These are phyloP conservation scores for Coemansia erecta DNA, from an alignment of 192 early-diverging fungal species.

Conservation along the genomic window DNA sequence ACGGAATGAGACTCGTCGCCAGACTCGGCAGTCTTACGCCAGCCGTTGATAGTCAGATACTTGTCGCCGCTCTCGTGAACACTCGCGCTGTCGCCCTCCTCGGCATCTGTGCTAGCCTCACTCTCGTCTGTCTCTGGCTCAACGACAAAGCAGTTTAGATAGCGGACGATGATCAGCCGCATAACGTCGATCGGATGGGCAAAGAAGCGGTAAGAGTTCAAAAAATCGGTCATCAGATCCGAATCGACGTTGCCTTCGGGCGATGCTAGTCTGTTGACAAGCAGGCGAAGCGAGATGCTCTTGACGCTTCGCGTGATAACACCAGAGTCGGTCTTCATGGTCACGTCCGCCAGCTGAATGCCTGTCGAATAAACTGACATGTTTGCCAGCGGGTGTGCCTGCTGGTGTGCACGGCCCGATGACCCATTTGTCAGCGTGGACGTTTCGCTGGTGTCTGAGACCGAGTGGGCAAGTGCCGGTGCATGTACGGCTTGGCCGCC, in stretches of 20 bases:
- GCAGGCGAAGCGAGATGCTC: slow-evolving; percentile 43
- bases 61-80: slow-evolving; percentile 12
- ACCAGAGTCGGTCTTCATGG: slow-evolving; percentile 48
- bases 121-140: slow-evolving; percentile 2
- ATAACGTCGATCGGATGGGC: slow-evolving; percentile 63
- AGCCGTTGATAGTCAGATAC: slow-evolving; percentile 46
- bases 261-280: slow-evolving; percentile 55
- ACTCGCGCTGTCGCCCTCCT: slow-evolving; percentile 1
- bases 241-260: slow-evolving; percentile 57
- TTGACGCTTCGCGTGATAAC: slow-evolving; percentile 51
- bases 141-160: slow-evolving; percentile 56
- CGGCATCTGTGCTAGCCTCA: slow-evolving; percentile 10
- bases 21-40: slow-evolving; percentile 17
- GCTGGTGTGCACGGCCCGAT: slow-evolving; percentile 1
- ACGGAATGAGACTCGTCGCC: not conserved
- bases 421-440: slow-evolving; percentile 4
- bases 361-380: slow-evolving; percentile 19
- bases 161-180: slow-evolving; percentile 61
- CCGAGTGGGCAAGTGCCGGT: slow-evolving; percentile 18
- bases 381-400: slow-evolving; percentile 7
- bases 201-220: slow-evolving; percentile 68
- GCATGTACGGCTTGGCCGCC: slow-evolving; percentile 1
- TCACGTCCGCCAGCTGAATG: slow-evolving; percentile 41
- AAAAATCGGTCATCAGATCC: slow-evolving; percentile 61
- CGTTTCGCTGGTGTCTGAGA: slow-evolving; percentile 29